Percentiles rank a stretch among this genome's conserved stretches.
Conservation (phyloP, 176 grass and related monocot species). For the Calamus simplicifolius region DNA sequence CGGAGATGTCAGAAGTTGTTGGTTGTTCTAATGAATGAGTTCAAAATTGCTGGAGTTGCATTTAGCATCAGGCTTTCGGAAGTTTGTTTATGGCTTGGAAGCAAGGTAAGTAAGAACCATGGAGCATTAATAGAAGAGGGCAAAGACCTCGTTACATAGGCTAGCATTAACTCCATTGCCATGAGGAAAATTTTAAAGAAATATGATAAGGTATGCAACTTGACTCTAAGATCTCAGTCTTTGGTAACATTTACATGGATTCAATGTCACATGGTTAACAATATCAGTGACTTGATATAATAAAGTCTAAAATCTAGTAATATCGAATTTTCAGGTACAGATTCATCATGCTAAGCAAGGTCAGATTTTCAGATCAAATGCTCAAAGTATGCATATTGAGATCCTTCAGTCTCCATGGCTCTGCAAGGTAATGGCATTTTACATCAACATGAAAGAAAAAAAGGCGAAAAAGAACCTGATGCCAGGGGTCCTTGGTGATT, state of each 20-base stretch:
- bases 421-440: constrained; percentile 76
- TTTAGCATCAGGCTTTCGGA: constrained; percentile 69
- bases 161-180: constrained; percentile 82
- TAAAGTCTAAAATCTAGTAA: neutral
- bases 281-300: too few relatives aligned
- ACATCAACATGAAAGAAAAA: constrained; percentile 67
- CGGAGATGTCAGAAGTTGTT: constrained; percentile 72
- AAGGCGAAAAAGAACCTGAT: constrained; percentile 27
- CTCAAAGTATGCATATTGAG: constrained; percentile 79
- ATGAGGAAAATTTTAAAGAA: constrained; percentile 95
- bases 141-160: constrained; percentile 79
- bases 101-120: constrained; percentile 32
- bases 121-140: constrained; percentile 48
- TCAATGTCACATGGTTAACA: too few relatives aligned
- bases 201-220: constrained; percentile 60
- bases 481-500: constrained; percentile 59
- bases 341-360: constrained; percentile 91
- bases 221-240: neutral
- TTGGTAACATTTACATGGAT: too few relatives aligned
- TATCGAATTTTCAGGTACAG: constrained; percentile 15
- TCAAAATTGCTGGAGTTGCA: constrained; percentile 66
- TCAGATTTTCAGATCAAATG: constrained; percentile 71
- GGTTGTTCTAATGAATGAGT: constrained; percentile 72
- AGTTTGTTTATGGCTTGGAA: constrained; percentile 49
- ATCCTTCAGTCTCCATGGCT: constrained; percentile 94